Percentiles rank a stretch among this genome's conserved stretches.
Evolutionary conservation across 2,329 filamentous ascomycete genomes (phyloP).

Genomic region (Hypomyces perniciosus): DNA sequence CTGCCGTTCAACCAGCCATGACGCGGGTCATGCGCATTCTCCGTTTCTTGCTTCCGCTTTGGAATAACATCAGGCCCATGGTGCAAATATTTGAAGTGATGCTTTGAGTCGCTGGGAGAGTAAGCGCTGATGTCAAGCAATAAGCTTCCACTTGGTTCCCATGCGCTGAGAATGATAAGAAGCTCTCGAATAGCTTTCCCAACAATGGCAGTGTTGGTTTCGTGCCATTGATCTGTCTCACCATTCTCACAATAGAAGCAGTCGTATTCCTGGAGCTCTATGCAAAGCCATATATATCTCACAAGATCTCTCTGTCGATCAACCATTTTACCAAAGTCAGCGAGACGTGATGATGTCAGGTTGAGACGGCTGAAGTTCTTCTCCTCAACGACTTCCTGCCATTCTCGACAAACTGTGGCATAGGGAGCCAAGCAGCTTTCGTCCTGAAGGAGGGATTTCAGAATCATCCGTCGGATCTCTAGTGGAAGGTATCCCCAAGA

Average conservation of each 20-base stretch:
- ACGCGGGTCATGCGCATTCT: not conserved
- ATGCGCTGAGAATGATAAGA: constrained; percentile 27
- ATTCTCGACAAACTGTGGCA: constrained; percentile 27
- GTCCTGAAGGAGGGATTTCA: constrained; percentile 18
- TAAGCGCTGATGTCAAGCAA: constrained; percentile 29
- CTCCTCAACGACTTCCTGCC: constrained; percentile 24
- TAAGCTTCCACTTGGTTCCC: constrained; percentile 22
- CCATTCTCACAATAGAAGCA: constrained; percentile 9
- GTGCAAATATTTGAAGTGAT: constrained; percentile 25
- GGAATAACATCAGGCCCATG: constrained; percentile 13
- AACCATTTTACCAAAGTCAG: constrained; percentile 22
- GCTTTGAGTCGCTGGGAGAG: constrained; percentile 27
- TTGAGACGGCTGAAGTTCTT: constrained; percentile 26
- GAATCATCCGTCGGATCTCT: constrained; percentile 14
- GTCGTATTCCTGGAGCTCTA: constrained; percentile 18
- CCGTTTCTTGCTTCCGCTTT: not conserved
- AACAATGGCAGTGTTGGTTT: not conserved
- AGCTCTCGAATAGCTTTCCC: constrained; percentile 17
- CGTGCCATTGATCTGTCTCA: constrained; percentile 14
- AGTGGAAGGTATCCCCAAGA: too few relatives aligned
- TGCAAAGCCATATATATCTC: constrained; percentile 18
- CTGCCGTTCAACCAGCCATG: constrained; percentile 5
- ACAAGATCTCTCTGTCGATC: constrained; percentile 24
- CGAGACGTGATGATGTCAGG: constrained; percentile 23
- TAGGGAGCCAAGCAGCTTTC: constrained; percentile 18